Evolutionary conservation across 2,329 filamentous ascomycete species (phyloP), one percentile per base, ranked within the genome.

Genomic region (Phaeophleospora eucalypticola): DNA sequence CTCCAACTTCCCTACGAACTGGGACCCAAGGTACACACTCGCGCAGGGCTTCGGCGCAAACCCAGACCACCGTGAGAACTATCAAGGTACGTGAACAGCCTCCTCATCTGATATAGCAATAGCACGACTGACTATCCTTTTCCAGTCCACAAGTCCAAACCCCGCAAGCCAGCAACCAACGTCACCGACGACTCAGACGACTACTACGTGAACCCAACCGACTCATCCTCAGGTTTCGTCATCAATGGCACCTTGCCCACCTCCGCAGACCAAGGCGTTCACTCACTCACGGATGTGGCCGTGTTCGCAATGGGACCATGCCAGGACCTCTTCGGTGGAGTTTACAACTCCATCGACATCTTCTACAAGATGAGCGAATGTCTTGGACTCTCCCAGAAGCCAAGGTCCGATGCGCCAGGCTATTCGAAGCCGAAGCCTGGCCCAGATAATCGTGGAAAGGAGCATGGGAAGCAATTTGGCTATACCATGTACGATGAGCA

Each of bases 11-110:
- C 88, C 88, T 16, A 75, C 79, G 52, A 89, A 88, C 73, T 93
- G 88, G 87, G 84, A 88, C 64, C 88, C 88, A 12, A 80, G 88
- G 24, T 93, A 91, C 70, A 85, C 86, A 48, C 80, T 94, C 41
- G 87, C 86, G 46, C 78, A 82, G 34, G 88, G 88, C 42, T 68
- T 88, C 27, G 80, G 76, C 40, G 86, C 86, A 24, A 78, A 79
- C 62, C 88, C 88, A 0, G 88, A 94, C 65, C 81, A 77, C 59
- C 77, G 86, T 17, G 88, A 94, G 73, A 79, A 86, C 70, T 94
- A 83, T 74, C 76, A 44, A 37, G 34, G 40, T 36, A 42, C 36
- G 33, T 36, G n/a, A 6, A 20, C 34, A 16, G 10, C 3, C 17
- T 15, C 3, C 36, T 4, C 15, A 19, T 19, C 17, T 12, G 19